Evolutionary conservation across 2,329 filamentous ascomycete species (phyloP).

Genomic region (Paraconiothyrium sp.): DNA sequence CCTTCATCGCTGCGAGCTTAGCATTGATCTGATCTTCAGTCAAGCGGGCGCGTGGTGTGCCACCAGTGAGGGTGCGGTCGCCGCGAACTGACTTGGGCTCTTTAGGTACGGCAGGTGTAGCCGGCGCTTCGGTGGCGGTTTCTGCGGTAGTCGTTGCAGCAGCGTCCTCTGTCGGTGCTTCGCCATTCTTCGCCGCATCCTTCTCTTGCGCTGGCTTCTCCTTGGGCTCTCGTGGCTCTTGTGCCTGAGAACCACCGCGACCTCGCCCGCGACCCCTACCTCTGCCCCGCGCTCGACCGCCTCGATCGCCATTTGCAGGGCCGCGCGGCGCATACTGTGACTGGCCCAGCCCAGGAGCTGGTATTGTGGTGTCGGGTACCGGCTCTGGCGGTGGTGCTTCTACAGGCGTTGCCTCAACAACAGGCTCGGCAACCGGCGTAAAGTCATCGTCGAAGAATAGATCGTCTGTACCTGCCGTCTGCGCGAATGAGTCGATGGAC

Average conservation of each 20-base stretch:
- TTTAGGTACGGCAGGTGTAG: constrained; percentile 30
- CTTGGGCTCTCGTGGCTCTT: constrained; percentile 23
- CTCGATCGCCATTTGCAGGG: constrained; percentile 38
- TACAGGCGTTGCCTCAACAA: constrained; percentile 45
- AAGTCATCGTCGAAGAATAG: constrained; percentile 63
- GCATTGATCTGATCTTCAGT: constrained; percentile 71
- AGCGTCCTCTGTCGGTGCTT: constrained; percentile 21
- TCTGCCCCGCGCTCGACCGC: constrained; percentile 37
- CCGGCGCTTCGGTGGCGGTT: constrained; percentile 25
- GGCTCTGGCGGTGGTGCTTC: constrained; percentile 33
- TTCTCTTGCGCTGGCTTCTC: constrained; percentile 26
- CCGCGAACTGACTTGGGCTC: constrained; percentile 43
- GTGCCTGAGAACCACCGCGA: constrained; percentile 23
- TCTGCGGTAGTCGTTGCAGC: constrained; percentile 17
- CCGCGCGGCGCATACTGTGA: constrained; percentile 38
- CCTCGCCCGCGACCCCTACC: constrained; percentile 28
- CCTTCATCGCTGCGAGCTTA: constrained; percentile 68
- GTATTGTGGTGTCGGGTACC: constrained; percentile 28
- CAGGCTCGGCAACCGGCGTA: constrained; percentile 56
- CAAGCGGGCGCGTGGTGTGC: constrained; percentile 52
- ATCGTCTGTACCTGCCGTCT: constrained; percentile 61
- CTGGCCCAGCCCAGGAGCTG: constrained; percentile 30
- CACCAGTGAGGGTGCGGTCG: constrained; percentile 45
- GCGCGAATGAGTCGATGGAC: constrained; percentile 57
- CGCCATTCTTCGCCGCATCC: constrained; percentile 21